Evolutionary conservation across 306 rosid genomes (phyloP), one percentile per base, ranked within the genome.

Genomic region (Castanopsis chinensis): DNA sequence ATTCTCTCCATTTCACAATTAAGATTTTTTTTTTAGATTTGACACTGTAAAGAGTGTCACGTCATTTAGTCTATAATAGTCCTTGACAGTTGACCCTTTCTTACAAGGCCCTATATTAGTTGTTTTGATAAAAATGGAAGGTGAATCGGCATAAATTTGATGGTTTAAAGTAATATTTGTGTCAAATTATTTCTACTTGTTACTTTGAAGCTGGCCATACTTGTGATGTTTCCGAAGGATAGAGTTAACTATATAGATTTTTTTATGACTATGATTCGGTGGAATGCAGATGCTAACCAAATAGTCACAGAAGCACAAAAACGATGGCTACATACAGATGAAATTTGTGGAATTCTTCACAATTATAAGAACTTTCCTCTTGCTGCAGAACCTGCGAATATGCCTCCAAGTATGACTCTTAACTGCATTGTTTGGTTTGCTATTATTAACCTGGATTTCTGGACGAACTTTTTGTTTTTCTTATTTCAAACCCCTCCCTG

Each of bases 301-400:
- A 88, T 90, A 73, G 79, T 86, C 33, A 7, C 69, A n/a, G 96
- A 94, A 84, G 98, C 97, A 49, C 90, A 92, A 30, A 83, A 89
- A 75, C 91, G 98, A 84, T 94, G 98, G 98, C 82, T 94, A n/a
- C 98, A 96, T 37, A 92, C 96, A 21, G 94, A 88, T 75, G 97
- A 94, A 82, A 90, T 94, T 74, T 92, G 97, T 67, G 91, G 80
- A 89, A 90, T 94, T 88, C 96, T 94, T 60, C 79, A 79, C 55
- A 94, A 94, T 71, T 80, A 86, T 72, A 78, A 71, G 3, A 81
- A 51, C 28, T 92, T 90, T 73, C 78, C 4, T 71, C 83, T 94
- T 83, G 57, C 92, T 78, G 33, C 90, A 35, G 88, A 88, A 69
- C 98, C 98, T 81, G 87, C 92, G 55, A 53, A 53, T 82, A 83